Percentiles rank a stretch among this genome's conserved stretches.
These are phyloP conservation scores for Aspergillus costaricaensis DNA, from an alignment of 2,329 filamentous ascomycete genomes.

Conservation along the genomic window DNA sequence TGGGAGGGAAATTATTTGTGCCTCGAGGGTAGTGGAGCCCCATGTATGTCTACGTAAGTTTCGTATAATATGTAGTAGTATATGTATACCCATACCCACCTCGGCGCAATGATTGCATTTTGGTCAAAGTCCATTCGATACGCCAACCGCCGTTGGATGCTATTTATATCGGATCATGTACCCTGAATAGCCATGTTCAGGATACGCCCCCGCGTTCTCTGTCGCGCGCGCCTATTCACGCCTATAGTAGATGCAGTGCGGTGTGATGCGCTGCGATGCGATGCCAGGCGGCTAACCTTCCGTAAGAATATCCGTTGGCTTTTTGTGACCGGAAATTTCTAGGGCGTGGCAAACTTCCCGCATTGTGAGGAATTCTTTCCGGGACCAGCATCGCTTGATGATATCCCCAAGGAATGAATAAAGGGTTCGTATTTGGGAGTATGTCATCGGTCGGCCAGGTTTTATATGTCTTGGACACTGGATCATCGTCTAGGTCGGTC, in stretches of 20 bases:
- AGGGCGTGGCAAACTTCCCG: not conserved
- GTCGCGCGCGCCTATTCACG: not conserved
- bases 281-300: not conserved
- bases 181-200: not conserved
- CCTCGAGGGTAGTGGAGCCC: not conserved
- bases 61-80: too few species aligned
- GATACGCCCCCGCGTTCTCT: not conserved
- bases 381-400: not conserved
- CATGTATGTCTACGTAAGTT: not conserved
- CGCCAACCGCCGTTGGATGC: slow-evolving; percentile 1
- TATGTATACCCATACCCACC: slow-evolving; percentile 4
- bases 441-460: not conserved
- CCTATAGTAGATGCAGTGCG: not conserved
- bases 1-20: not conserved
- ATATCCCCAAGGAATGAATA: not conserved
- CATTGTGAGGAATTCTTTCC: not conserved
- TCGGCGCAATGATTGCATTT: slow-evolving; percentile 10
- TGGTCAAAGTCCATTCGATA: not conserved
- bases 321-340: too few species aligned
- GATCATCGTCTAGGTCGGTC: not conserved
- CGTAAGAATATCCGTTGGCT: too few species aligned
- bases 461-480: not conserved
- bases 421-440: not conserved
- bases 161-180: slow-evolving; percentile 11
- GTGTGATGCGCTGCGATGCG: not conserved